Evolutionary conservation across 2,329 filamentous ascomycete species (phyloP).

Genomic region (Xylariaceae sp.): DNA sequence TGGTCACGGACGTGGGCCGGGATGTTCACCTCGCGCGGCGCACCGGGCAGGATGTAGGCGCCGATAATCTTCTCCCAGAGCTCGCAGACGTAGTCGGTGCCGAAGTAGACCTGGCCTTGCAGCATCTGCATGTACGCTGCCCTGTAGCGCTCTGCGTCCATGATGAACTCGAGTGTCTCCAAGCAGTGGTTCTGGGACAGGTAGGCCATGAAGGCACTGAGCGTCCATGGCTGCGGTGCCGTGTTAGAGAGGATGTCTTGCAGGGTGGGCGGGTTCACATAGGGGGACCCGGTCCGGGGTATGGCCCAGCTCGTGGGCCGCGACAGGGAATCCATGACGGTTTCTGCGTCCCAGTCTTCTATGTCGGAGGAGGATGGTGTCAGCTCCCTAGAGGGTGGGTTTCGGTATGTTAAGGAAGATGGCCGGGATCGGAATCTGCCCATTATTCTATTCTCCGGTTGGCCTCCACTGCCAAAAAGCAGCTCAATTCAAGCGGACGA

Average conservation of each 20-base stretch:
- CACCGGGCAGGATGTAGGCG: slow-evolving; percentile 82
- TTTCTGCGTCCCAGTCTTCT: slow-evolving; percentile 39
- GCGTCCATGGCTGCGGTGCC: slow-evolving; percentile 81
- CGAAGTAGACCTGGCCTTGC: slow-evolving; percentile 37
- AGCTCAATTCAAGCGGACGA: slow-evolving; percentile 3
- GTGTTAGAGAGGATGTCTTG: slow-evolving; percentile 83
- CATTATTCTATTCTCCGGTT: slow-evolving; percentile 34
- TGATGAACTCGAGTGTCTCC: slow-evolving; percentile 92
- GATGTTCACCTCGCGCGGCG: slow-evolving; percentile 84
- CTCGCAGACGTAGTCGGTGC: slow-evolving; percentile 63
- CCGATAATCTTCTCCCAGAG: slow-evolving; percentile 85
- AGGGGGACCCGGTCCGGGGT: slow-evolving; percentile 35
- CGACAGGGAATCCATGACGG: slow-evolving; percentile 45
- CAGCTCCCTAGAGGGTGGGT: slow-evolving; percentile 36
- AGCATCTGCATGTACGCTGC: slow-evolving; percentile 47
- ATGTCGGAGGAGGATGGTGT: slow-evolving; percentile 42
- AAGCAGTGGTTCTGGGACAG: slow-evolving; percentile 95
- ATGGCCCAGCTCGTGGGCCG: slow-evolving; percentile 45
- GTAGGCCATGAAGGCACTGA: slow-evolving; percentile 92
- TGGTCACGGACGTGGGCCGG: slow-evolving; percentile 79
- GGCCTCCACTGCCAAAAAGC: slow-evolving; percentile 5
- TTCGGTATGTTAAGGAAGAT: slow-evolving; percentile 40
- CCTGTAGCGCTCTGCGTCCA: slow-evolving; percentile 84
- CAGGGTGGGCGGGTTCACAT: slow-evolving; percentile 58
- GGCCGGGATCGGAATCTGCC: slow-evolving; percentile 42